phyloP scores from a whole-genome alignment of 2,329 filamentous ascomycete species.

The Ceratocystis lukuohia region DNA sequence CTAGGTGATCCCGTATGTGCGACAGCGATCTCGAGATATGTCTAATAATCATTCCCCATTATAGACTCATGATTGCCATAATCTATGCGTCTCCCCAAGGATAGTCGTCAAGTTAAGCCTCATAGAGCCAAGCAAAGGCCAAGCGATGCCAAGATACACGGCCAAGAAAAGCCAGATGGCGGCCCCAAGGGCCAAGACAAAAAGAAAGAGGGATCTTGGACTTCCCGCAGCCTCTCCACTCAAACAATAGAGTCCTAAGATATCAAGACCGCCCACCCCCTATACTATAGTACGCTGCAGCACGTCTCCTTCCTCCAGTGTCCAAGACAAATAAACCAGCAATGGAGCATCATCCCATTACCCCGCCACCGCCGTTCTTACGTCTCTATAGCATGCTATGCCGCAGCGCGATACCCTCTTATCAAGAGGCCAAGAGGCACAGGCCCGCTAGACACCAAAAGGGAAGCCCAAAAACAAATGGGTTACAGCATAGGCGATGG shows the following conservation, averaged over 20 bases:
- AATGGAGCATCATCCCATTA: neutral
- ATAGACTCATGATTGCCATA: neutral
- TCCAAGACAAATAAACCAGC: neutral
- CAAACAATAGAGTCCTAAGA: neutral
- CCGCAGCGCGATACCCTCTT: neutral
- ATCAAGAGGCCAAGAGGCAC: neutral
- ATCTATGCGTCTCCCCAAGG: neutral
- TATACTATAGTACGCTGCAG: neutral
- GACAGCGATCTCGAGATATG: too few species aligned
- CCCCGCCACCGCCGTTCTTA: neutral
- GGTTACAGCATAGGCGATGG: neutral
- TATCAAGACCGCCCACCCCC: neutral
- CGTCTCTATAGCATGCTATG: neutral
- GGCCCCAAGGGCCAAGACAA: neutral
- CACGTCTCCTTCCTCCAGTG: neutral
- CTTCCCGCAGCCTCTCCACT: neutral
- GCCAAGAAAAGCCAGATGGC: neutral
- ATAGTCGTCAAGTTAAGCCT: conserved; percentile 6
- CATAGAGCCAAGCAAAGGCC: neutral
- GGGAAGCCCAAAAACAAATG: neutral
- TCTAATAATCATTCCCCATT: neutral
- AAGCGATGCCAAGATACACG: neutral
- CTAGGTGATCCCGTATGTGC: too few species aligned
- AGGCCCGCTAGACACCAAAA: neutral
- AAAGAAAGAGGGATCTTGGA: neutral